Evolutionary conservation across 176 grass and related monocot genomes (phyloP).

Genomic region (Coix lacrymajobi): DNA sequence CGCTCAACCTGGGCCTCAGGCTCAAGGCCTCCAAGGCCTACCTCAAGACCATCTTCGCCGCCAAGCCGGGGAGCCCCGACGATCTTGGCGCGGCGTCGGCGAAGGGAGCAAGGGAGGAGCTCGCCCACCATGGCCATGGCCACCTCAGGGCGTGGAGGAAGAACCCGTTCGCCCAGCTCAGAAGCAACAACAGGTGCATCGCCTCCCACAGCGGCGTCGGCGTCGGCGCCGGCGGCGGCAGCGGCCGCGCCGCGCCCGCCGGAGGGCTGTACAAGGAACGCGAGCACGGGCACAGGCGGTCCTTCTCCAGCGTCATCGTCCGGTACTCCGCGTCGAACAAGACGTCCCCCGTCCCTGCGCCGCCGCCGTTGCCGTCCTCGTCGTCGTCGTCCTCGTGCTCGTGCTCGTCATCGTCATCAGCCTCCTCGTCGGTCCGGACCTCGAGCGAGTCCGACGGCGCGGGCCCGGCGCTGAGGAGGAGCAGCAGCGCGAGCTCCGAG

Average conservation of each 20-base stretch:
- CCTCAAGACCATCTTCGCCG: constrained; percentile 72
- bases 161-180: constrained; percentile 55
- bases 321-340: constrained; percentile 38
- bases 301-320: constrained; percentile 69
- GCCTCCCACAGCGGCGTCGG: not conserved
- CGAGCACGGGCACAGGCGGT: constrained; percentile 55
- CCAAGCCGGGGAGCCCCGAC: constrained; percentile 30
- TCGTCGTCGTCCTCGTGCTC: not conserved
- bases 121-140: not conserved
- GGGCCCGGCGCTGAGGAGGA: constrained; percentile 55
- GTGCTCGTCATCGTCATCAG: constrained; percentile 45
- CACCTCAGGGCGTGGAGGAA: constrained; percentile 40
- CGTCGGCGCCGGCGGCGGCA: not conserved
- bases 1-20: constrained; percentile 51
- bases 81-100: not conserved
- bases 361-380: not conserved
- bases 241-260: not conserved
- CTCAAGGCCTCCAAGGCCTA: constrained; percentile 77
- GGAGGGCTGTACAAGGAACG: constrained; percentile 34
- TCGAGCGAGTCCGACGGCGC: constrained; percentile 38
- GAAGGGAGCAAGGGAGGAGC: not conserved
- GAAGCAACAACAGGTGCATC: constrained; percentile 31
- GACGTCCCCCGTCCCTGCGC: constrained; percentile 36
- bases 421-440: constrained; percentile 49
- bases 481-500: constrained; percentile 80